phyloP scores from a whole-genome alignment of 306 rosid species.

The Sicyos edulis region DNA sequence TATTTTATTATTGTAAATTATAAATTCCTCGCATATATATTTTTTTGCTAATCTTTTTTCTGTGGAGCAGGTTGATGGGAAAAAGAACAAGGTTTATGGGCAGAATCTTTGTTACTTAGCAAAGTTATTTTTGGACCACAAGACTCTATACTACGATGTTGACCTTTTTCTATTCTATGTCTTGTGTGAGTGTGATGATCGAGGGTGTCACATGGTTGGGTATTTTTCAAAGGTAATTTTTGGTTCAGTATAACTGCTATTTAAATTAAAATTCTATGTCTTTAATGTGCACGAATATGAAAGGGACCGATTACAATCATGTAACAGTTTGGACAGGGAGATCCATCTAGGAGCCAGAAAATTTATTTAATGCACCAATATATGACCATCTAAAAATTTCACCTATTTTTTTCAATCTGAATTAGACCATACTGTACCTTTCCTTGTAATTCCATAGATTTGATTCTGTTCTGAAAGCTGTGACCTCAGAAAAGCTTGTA shows the following conservation, averaged over 20 bases:
- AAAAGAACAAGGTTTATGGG: conserved; percentile 98
- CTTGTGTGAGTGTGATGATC: conserved; percentile 93
- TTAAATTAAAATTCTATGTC: neutral
- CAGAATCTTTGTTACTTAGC: conserved; percentile 99
- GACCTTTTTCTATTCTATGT: conserved; percentile 94
- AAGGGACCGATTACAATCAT: neutral
- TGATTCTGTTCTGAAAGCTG: neutral
- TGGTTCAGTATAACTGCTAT: neutral
- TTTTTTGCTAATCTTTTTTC: conserved; percentile 19
- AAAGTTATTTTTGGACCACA: conserved; percentile 94
- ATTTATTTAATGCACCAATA: neutral
- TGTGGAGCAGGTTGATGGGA: conserved; percentile 86
- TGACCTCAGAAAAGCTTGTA: neutral
- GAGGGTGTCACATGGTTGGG: conserved; percentile 99
- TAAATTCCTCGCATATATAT: neutral
- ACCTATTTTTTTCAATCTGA: neutral
- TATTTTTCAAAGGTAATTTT: conserved; percentile 84
- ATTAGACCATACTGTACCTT: neutral
- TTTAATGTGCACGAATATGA: neutral
- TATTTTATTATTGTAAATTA: neutral
- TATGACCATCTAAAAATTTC: neutral
- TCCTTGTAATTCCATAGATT: neutral
- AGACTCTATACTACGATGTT: conserved; percentile 95
- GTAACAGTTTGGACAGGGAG: neutral
- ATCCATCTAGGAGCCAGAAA: neutral